Conservation (phyloP, 768 basidiomycete species). For the Tubosaeta sp. region DNA sequence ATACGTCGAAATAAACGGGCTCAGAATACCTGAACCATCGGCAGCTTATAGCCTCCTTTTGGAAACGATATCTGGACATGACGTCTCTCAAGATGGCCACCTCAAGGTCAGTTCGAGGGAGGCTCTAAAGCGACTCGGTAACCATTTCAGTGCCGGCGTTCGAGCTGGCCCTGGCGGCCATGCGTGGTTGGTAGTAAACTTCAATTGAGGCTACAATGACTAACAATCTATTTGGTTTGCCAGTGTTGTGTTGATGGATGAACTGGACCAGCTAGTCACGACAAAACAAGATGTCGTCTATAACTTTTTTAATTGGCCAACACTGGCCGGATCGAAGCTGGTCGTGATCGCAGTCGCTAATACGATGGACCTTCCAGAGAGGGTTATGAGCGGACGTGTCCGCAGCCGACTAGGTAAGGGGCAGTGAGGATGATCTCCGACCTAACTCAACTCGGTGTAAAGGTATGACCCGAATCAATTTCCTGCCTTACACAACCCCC, state of each 20-base stretch:
- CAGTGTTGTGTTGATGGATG: slow-evolving; percentile 97
- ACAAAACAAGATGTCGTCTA: slow-evolving; percentile 97
- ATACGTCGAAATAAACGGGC: slow-evolving; percentile 96
- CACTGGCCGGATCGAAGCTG: slow-evolving; percentile 78
- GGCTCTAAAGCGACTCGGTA: slow-evolving; percentile 72
- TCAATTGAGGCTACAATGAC: background rate
- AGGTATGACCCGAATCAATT: slow-evolving; percentile 92
- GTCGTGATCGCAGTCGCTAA: slow-evolving; percentile 97
- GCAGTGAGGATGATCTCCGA: background rate
- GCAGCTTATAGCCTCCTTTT: slow-evolving; percentile 90
- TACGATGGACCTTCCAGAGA: slow-evolving; percentile 95
- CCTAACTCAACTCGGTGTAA: background rate
- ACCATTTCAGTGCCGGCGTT: slow-evolving; percentile 67
- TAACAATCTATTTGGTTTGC: slow-evolving; percentile 3
- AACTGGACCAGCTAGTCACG: slow-evolving; percentile 94
- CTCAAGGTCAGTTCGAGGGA: slow-evolving; percentile 73
- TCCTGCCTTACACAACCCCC: slow-evolving; percentile 76
- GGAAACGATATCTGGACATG: slow-evolving; percentile 87
- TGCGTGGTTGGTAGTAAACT: slow-evolving; percentile 63
- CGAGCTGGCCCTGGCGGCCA: slow-evolving; percentile 73
- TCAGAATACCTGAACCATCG: slow-evolving; percentile 88
- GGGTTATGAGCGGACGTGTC: slow-evolving; percentile 89
- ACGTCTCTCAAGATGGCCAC: slow-evolving; percentile 56
- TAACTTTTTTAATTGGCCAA: slow-evolving; percentile 99
- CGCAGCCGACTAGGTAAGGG: slow-evolving; percentile 80